Evolutionary conservation across 2,329 filamentous ascomycete species (phyloP).

Genomic region (Fusarium sp.): DNA sequence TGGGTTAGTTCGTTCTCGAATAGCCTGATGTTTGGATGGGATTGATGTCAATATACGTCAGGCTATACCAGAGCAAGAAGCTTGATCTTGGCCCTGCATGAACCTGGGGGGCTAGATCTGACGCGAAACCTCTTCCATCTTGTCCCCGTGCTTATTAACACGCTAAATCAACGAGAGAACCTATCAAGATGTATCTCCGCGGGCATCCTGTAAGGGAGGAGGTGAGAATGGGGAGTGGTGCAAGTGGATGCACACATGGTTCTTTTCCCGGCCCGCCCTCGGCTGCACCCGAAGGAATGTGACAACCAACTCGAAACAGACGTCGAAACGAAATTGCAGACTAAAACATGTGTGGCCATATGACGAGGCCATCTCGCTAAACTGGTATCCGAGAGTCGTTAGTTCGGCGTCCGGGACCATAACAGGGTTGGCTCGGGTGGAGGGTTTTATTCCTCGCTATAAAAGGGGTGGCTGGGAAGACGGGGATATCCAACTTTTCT

Average conservation of each 20-base stretch:
- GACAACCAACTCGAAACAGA: neutral
- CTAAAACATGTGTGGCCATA: neutral
- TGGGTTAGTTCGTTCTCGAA: neutral
- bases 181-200: neutral
- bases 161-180: neutral
- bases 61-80: neutral
- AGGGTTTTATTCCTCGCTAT: neutral
- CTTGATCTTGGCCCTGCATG: neutral
- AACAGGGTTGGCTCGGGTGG: neutral
- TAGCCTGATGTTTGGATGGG: neutral
- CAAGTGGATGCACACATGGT: neutral
- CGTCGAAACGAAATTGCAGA: neutral
- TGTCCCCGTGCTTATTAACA: neutral
- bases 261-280: neutral
- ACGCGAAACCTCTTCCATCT: neutral
- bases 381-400: neutral
- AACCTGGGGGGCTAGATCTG: neutral
- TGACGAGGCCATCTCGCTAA: neutral
- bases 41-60: neutral
- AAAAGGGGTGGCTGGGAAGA: neutral
- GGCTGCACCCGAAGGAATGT: neutral
- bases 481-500: neutral
- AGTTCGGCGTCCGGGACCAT: neutral
- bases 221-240: neutral
- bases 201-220: neutral